Percentiles rank a stretch among this genome's conserved stretches.
These are phyloP conservation scores for Coniophora puteana DNA, from an alignment of 1,284 basidiomycete genomes.

Conservation along the genomic window DNA sequence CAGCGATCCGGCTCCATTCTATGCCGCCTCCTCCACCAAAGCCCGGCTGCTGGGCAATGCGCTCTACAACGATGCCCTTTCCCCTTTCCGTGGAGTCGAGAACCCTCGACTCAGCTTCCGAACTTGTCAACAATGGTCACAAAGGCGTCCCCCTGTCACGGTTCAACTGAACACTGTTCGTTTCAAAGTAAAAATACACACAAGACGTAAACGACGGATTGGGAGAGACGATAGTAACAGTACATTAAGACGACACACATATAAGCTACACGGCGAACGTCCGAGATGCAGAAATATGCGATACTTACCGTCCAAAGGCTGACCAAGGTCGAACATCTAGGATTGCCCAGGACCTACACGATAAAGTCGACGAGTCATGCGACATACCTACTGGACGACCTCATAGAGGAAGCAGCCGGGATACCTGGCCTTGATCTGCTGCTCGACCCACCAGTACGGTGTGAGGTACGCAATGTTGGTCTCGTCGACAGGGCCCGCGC, in stretches of 20 bases:
- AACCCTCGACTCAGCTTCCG: too few relatives aligned
- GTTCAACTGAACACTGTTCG: background rate
- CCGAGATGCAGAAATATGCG: background rate
- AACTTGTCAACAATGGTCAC: too few relatives aligned
- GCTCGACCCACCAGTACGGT: constrained; percentile 17
- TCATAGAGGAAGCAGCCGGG: too few relatives aligned
- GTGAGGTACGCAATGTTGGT: constrained; percentile 31
- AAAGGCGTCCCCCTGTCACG: too few relatives aligned
- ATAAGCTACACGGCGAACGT: background rate
- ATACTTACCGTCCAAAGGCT: background rate
- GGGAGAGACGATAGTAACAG: background rate
- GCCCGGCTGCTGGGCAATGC: too few relatives aligned
- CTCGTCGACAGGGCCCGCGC: constrained; percentile 16
- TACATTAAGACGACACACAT: background rate
- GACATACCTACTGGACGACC: too few relatives aligned
- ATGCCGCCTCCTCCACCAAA: too few relatives aligned
- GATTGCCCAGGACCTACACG: too few relatives aligned
- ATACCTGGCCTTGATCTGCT: constrained; percentile 14
- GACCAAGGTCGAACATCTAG: background rate
- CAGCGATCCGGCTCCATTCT: too few relatives aligned
- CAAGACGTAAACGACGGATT: background rate
- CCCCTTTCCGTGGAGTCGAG: too few relatives aligned
- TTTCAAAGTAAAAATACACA: background rate
- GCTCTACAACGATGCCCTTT: too few relatives aligned
- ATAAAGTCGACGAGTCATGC: too few relatives aligned